Conservation (phyloP, 208 protist species). For the Tritrichomonas musculus region DNA sequence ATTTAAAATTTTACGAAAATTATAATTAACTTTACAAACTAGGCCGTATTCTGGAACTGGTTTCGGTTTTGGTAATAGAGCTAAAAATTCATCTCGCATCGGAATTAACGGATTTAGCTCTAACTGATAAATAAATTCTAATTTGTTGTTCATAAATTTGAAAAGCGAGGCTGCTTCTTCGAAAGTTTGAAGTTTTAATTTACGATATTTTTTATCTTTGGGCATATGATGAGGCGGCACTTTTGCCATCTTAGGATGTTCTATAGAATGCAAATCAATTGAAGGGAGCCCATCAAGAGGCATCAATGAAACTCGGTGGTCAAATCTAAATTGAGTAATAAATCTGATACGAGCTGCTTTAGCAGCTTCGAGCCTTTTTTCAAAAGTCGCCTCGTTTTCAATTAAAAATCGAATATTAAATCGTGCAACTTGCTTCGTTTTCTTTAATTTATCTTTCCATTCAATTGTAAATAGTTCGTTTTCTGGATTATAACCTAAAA, state of each 20-base stretch:
- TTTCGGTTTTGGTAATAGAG: not conserved
- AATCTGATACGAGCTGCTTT: not conserved
- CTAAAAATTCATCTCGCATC: not conserved
- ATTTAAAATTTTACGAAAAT: not conserved
- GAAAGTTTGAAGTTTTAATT: not conserved
- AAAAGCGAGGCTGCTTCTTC: not conserved
- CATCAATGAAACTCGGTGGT: not conserved
- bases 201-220: not conserved
- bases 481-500: not conserved
- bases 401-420: not conserved
- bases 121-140: constrained; percentile 11
- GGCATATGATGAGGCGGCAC: not conserved
- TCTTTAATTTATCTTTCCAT: not conserved
- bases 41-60: not conserved
- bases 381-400: constrained; percentile 4
- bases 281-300: not conserved
- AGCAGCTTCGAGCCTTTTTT: not conserved
- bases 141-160: not conserved
- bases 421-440: not conserved
- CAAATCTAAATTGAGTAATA: not conserved
- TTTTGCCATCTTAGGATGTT: not conserved
- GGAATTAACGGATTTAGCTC: constrained; percentile 26
- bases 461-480: not conserved
- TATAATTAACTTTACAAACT: not conserved
- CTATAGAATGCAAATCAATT: not conserved